These are phyloP conservation scores for Hemisphaericaspora lyxosophila DNA, from an alignment of 1,139 yeast species.

Conservation along the genomic window DNA sequence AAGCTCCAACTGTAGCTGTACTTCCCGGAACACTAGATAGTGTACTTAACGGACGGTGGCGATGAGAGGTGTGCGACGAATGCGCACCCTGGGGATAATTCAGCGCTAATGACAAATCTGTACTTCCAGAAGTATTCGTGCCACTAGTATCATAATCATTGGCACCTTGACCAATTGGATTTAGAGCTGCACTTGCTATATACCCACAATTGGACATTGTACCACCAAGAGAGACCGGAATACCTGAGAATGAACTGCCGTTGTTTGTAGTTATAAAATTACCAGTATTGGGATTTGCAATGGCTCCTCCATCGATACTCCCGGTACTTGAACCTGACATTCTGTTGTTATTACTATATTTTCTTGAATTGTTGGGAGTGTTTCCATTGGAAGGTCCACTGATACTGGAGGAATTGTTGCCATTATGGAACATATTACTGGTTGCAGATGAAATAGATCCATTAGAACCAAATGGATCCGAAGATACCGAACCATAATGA, in stretches of 20 bases:
- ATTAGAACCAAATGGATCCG: slow-evolving; percentile 14
- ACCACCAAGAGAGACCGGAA: slow-evolving; percentile 2
- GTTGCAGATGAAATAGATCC: slow-evolving; percentile 15
- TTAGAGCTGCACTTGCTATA: slow-evolving; percentile 4
- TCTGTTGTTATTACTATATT: slow-evolving; percentile 3
- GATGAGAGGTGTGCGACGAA: slow-evolving; percentile 2
- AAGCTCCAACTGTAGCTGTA: slow-evolving; percentile 3
- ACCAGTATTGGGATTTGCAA: not conserved
- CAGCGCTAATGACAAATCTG: not conserved
- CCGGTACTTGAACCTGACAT: slow-evolving; percentile 5
- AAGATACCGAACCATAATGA: slow-evolving; percentile 14
- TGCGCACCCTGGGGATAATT: not conserved
- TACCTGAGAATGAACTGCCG: slow-evolving; percentile 8
- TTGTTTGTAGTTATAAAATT: not conserved
- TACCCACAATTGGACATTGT: slow-evolving; percentile 4
- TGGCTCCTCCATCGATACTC: slow-evolving; percentile 8
- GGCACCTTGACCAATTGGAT: not conserved
- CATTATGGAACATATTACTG: slow-evolving; percentile 8
- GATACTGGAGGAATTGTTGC: not conserved
- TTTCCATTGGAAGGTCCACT: not conserved
- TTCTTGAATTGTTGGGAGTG: not conserved
- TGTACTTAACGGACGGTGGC: slow-evolving; percentile 1
- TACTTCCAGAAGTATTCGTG: not conserved
- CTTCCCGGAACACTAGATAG: not conserved
- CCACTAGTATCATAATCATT: not conserved